Percentiles rank a stretch among this genome's conserved stretches.
Evolutionary conservation across 1,139 yeast genomes (phyloP).

Genomic region (Taiozyma sp.): DNA sequence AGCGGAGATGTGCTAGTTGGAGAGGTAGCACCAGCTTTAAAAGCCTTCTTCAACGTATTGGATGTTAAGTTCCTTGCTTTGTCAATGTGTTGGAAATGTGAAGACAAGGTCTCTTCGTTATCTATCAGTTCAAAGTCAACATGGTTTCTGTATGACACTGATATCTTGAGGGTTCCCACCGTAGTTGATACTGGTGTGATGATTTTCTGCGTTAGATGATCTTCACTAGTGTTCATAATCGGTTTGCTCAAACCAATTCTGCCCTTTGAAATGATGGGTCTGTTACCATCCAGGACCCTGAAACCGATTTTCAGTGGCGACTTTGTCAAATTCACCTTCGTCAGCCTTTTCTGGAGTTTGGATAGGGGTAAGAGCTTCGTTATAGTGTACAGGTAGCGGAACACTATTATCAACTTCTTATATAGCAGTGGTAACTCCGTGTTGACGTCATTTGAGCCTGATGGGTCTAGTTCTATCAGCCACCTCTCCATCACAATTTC

Average conservation of each 20-base stretch:
- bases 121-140: conserved; percentile 64
- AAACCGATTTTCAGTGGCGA: conserved; percentile 46
- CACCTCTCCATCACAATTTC: conserved; percentile 92
- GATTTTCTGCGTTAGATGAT: conserved; percentile 54
- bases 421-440: conserved; percentile 66
- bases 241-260: conserved; percentile 78
- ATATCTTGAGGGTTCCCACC: conserved; percentile 64
- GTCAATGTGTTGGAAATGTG: conserved; percentile 51
- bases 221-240: conserved; percentile 39
- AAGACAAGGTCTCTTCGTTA: conserved; percentile 58
- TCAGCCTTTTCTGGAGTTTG: conserved; percentile 42
- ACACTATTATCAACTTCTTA: conserved; percentile 68
- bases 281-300: conserved; percentile 69
- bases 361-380: conserved; percentile 69
- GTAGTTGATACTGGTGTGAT: conserved; percentile 72
- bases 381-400: conserved; percentile 69
- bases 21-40: conserved; percentile 17
- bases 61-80: conserved; percentile 13
- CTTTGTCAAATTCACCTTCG: conserved; percentile 34
- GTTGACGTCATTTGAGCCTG: conserved; percentile 23
- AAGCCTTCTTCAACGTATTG: conserved; percentile 14
- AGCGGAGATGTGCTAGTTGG: conserved; percentile 18
- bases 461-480: conserved; percentile 71
- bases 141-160: conserved; percentile 77
- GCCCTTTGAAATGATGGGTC: conserved; percentile 76